Base-by-base conservation (phyloP, 371 early-diverging fungal genomes). In the Rhizopus sp. region DNA sequence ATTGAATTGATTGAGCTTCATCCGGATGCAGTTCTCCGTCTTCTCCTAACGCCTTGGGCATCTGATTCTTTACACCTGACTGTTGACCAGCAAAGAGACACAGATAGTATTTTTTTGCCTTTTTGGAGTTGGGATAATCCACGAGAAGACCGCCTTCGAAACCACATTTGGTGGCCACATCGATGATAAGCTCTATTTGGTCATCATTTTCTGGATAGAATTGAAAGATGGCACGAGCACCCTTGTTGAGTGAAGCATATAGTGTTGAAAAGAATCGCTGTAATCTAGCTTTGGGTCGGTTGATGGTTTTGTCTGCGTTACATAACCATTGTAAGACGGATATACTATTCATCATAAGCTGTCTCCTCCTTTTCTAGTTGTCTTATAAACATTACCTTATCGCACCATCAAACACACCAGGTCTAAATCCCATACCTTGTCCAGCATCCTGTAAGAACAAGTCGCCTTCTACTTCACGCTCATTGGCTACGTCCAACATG, bases 291-390 rank as follows among this genome's bases (percentile, higher is more conserved):
- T 87, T 82, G 15, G 99, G 99, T 56, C 85, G 79, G 65, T 93
- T 93, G 64, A 81, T 85, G 33, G 72, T 66, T 66, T 92, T 92
- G 73, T 98, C 98, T 5, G 97, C 97, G 68, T 98, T 97, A 73
- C 98, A 97, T 37, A 99, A 87, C 99, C 99, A 99, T 77, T 99
- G 99, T 30, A 99, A 69, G 1, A 95, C 98, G 13, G 99, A 99
- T 23, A 99, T 91, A 75, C 93, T 93, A 16, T 45, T 32, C 41
- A 33, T 10, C 3, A 6, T 51, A 12, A 7, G 42, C 17, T 12
- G 5, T 17, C 6, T 40, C 17, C 12, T 17, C 23, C 23, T 2
- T 30, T 8, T 13, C 12, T 53, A 12, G 1, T 15, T 12, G 4
- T n/a, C 9, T n/a, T 23, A 3, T 7, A n/a, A 7, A 23, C 9